Evolutionary conservation across 2,329 filamentous ascomycete genomes (phyloP).

Genomic region (Nothophoma quercina): DNA sequence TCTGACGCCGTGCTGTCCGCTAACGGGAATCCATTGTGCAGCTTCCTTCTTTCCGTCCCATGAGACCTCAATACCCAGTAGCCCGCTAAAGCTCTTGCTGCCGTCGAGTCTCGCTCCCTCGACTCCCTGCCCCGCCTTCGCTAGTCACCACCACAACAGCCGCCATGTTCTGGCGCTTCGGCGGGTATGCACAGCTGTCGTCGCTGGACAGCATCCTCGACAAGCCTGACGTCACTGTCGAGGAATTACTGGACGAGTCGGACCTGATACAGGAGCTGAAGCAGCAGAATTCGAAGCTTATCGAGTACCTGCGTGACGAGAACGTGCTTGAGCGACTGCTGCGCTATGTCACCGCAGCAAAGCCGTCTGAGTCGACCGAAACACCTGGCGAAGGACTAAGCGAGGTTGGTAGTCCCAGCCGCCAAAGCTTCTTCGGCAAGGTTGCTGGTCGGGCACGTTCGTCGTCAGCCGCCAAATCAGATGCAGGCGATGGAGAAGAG

Average conservation of each 20-base stretch:
- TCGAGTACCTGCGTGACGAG: slow-evolving; percentile 92
- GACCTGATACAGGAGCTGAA: slow-evolving; percentile 98
- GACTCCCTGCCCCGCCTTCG: slow-evolving; percentile 39
- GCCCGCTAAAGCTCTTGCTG: slow-evolving; percentile 25
- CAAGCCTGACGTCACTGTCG: slow-evolving; percentile 90
- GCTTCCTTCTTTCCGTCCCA: slow-evolving; percentile 19
- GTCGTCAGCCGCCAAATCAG: slow-evolving; percentile 53
- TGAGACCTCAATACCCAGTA: slow-evolving; percentile 16
- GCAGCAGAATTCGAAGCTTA: slow-evolving; percentile 96
- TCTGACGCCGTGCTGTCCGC: slow-evolving; percentile 14
- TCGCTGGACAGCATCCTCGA: slow-evolving; percentile 97
- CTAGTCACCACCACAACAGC: slow-evolving; percentile 29
- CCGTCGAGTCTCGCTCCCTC: slow-evolving; percentile 36
- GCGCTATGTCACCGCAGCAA: slow-evolving; percentile 88
- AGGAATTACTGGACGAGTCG: slow-evolving; percentile 94
- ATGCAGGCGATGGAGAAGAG: slow-evolving; percentile 55
- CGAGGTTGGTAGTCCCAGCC: slow-evolving; percentile 41
- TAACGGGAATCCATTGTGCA: slow-evolving; percentile 15
- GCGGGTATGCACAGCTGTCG: slow-evolving; percentile 97
- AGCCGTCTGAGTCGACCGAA: slow-evolving; percentile 53
- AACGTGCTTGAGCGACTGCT: slow-evolving; percentile 83
- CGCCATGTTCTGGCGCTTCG: slow-evolving; percentile 98
- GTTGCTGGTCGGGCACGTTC: slow-evolving; percentile 53
- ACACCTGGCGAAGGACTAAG: slow-evolving; percentile 56
- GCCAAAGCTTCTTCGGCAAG: slow-evolving; percentile 57